These are phyloP conservation scores for Kingdonia uniflora DNA, from an alignment of 164 flowering plant genomes.

Conservation along the genomic window DNA sequence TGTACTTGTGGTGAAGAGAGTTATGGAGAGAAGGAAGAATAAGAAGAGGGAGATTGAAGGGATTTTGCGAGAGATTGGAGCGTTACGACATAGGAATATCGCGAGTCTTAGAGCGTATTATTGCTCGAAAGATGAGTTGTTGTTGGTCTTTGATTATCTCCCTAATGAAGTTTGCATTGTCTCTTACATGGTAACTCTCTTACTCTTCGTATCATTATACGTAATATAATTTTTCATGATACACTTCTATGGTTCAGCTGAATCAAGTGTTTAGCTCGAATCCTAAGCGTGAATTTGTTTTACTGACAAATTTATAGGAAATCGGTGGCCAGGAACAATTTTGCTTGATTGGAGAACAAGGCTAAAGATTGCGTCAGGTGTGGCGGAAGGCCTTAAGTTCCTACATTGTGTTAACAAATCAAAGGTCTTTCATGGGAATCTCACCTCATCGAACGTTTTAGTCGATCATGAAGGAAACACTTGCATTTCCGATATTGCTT, in stretches of 20 bases:
- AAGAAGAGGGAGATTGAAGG: conserved; percentile 32
- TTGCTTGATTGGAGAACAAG: conserved; percentile 35
- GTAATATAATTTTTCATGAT: too few relatives aligned
- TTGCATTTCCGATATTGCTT: conserved; percentile 28
- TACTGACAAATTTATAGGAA: conserved; percentile 14
- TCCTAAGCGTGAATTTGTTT: not conserved
- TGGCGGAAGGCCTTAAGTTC: conserved; percentile 35
- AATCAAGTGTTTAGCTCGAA: too few relatives aligned
- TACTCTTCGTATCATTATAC: not conserved
- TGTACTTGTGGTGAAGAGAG: conserved; percentile 39
- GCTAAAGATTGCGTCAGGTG: conserved; percentile 25
- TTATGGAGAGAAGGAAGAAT: conserved; percentile 19
- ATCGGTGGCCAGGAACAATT: conserved; percentile 33
- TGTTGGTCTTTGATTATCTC: conserved; percentile 42
- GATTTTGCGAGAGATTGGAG: conserved; percentile 30
- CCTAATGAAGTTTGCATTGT: conserved; percentile 36
- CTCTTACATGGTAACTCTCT: conserved; percentile 39
- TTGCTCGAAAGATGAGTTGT: conserved; percentile 32
- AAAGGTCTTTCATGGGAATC: conserved; percentile 32
- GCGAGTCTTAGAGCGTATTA: conserved; percentile 42
- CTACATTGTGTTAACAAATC: conserved; percentile 21
- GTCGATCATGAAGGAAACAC: conserved; percentile 25
- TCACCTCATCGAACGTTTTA: conserved; percentile 32
- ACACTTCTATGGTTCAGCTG: too few relatives aligned
- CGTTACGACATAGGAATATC: conserved; percentile 32